Conservation (phyloP, 495 filamentous ascomycete species). For the Xylaria telfairii region DNA sequence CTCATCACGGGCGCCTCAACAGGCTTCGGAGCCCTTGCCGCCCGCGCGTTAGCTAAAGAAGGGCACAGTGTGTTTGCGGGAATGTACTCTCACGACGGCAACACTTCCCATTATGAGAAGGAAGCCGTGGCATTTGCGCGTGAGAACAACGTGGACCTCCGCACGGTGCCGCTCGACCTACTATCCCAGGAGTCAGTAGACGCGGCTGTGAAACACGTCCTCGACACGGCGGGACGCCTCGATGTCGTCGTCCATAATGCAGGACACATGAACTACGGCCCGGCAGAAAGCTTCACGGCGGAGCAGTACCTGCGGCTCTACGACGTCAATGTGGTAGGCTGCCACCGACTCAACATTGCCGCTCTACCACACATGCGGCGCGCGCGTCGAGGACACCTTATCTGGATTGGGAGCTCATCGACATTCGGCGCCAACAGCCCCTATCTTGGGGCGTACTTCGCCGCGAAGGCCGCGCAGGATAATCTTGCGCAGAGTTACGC, state of each 20-base stretch:
- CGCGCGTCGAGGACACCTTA: slow-evolving; percentile 23
- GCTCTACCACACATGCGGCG: slow-evolving; percentile 31
- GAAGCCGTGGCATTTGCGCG: slow-evolving; percentile 20
- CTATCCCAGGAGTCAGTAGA: slow-evolving; percentile 28
- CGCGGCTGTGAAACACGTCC: slow-evolving; percentile 25
- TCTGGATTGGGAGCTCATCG: slow-evolving; percentile 28
- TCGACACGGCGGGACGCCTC: slow-evolving; percentile 23
- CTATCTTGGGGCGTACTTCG: slow-evolving; percentile 27
- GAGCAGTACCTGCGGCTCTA: slow-evolving; percentile 31
- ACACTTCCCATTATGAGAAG: slow-evolving; percentile 26
- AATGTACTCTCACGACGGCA: slow-evolving; percentile 31
- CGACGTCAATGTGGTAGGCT: slow-evolving; percentile 37
- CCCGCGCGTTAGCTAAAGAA: slow-evolving; percentile 31
- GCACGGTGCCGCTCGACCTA: slow-evolving; percentile 31
- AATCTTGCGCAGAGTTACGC: slow-evolving; percentile 26
- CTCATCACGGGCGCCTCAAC: slow-evolving; percentile 29
- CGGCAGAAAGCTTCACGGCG: slow-evolving; percentile 36
- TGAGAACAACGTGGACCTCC: slow-evolving; percentile 30
- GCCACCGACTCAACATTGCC: slow-evolving; percentile 35
- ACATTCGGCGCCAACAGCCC: slow-evolving; percentile 26
- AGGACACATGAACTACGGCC: slow-evolving; percentile 37
- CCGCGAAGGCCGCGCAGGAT: slow-evolving; percentile 29
- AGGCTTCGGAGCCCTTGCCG: slow-evolving; percentile 27
- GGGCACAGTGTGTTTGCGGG: slow-evolving; percentile 38
- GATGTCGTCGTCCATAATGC: slow-evolving; percentile 38